A percentile compares a stretch with the other conserved stretches of the same genome.
These are phyloP conservation scores for Monilinia laxa DNA, from an alignment of 2,329 filamentous ascomycete species.

Conservation along the genomic window DNA sequence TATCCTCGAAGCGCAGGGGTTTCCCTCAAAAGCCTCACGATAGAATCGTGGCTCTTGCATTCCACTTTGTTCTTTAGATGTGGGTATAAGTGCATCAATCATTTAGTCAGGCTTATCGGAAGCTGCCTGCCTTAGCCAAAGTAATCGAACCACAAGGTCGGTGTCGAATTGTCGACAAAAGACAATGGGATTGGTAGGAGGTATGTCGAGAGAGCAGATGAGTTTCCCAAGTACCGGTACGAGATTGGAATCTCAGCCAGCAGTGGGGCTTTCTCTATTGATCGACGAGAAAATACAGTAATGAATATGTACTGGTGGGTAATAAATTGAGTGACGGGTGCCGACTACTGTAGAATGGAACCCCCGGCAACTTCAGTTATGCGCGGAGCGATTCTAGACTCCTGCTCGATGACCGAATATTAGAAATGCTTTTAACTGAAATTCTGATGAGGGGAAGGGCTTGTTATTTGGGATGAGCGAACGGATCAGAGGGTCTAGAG, in stretches of 20 bases:
- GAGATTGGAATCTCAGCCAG: constrained; percentile 6
- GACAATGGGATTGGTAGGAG: constrained; percentile 1
- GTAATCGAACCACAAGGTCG: background rate
- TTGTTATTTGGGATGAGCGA: constrained; percentile 2
- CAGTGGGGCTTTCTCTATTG: constrained; percentile 5
- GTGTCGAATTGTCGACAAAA: background rate
- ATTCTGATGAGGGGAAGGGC: background rate
- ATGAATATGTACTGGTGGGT: background rate
- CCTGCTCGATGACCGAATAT: constrained; percentile 15
- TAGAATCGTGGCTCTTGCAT: constrained; percentile 32
- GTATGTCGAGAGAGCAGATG: background rate
- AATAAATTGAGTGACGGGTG: background rate
- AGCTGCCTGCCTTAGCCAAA: constrained; percentile 14
- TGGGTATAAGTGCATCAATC: constrained; percentile 17
- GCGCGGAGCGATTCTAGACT: constrained; percentile 17
- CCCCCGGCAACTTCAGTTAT: constrained; percentile 8
- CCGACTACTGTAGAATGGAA: constrained; percentile 4
- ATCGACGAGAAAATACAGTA: background rate
- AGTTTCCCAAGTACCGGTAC: constrained; percentile 10
- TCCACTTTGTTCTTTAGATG: constrained; percentile 24
- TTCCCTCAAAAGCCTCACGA: constrained; percentile 27
- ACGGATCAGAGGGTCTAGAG: constrained; percentile 5
- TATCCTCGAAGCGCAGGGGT: constrained; percentile 32
- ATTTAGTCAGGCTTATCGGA: constrained; percentile 16
- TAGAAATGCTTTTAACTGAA: background rate